phyloP scores from a whole-genome alignment of 805 yeast genomes.

The Pichia exigua region DNA sequence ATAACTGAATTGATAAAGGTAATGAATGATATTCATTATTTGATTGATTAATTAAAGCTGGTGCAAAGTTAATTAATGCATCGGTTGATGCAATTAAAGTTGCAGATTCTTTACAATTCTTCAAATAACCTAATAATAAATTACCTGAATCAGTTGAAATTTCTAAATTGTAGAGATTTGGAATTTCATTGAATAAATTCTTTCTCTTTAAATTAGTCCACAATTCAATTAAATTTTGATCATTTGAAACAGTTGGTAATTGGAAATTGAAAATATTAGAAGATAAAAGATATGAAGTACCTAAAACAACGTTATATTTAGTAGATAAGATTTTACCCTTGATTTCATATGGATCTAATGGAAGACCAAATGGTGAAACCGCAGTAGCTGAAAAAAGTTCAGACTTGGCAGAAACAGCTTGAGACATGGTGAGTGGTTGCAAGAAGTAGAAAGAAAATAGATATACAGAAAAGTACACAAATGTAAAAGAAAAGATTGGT shows the following conservation, averaged over 20 bases:
- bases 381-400: conserved; percentile 32
- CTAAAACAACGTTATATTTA: conserved; percentile 45
- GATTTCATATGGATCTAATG: conserved; percentile 47
- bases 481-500: not conserved
- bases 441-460: not conserved
- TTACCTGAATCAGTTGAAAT: conserved; percentile 81
- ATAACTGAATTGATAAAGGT: conserved; percentile 65
- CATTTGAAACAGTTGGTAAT: conserved; percentile 15
- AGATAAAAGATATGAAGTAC: conserved; percentile 45
- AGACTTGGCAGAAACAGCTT: conserved; percentile 7
- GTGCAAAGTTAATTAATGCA: conserved; percentile 61
- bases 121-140: conserved; percentile 65
- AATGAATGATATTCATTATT: conserved; percentile 28
- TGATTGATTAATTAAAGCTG: conserved; percentile 37
- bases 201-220: conserved; percentile 51
- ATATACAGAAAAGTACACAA: not conserved
- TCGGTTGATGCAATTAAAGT: conserved; percentile 62
- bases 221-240: conserved; percentile 48
- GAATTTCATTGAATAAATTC: conserved; percentile 51
- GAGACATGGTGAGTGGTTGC: conserved; percentile 14
- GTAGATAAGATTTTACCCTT: conserved; percentile 44
- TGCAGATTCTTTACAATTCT: conserved; percentile 16
- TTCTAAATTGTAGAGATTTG: conserved; percentile 54
- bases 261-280: conserved; percentile 56
- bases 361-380: conserved; percentile 52